Evolutionary conservation across 768 basidiomycete genomes (phyloP).

Genomic region (Rhizopogon roseolus): DNA sequence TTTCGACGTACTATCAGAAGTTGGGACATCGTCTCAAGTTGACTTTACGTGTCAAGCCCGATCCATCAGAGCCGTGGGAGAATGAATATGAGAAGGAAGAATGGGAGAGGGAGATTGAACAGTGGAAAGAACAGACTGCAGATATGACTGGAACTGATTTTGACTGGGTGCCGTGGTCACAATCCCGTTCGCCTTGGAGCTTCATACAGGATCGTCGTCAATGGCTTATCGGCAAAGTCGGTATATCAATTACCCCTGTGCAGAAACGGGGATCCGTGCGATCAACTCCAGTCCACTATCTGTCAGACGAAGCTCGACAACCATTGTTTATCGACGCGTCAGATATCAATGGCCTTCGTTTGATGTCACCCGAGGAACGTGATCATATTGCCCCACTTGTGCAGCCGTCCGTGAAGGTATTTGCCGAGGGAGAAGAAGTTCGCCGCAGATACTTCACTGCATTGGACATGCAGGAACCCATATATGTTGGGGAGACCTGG

Average conservation of each 20-base stretch:
- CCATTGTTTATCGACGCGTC: constrained; percentile 13
- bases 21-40: neutral
- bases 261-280: neutral
- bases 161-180: neutral
- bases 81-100: constrained; percentile 2
- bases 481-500: constrained; percentile 6
- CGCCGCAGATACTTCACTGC: constrained; percentile 6
- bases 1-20: neutral
- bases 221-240: neutral
- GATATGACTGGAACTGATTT: neutral
- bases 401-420: constrained; percentile 2
- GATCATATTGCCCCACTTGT: constrained; percentile 4
- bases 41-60: neutral
- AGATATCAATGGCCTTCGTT: neutral
- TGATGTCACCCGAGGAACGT: constrained; percentile 4
- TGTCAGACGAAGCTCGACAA: constrained; percentile 11
- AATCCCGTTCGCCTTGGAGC: neutral
- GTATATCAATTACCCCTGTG: neutral
- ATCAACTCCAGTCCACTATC: constrained; percentile 13
- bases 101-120: constrained; percentile 9
- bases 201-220: constrained; percentile 3
- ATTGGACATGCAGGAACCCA: neutral
- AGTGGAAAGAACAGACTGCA: constrained; percentile 1
- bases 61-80: constrained; percentile 2
- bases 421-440: constrained; percentile 12